Evolutionary conservation across 2,329 filamentous ascomycete genomes (phyloP), one percentile per base, ranked within the genome.

Genomic region (Aspergillus fumigatiaffinis): DNA sequence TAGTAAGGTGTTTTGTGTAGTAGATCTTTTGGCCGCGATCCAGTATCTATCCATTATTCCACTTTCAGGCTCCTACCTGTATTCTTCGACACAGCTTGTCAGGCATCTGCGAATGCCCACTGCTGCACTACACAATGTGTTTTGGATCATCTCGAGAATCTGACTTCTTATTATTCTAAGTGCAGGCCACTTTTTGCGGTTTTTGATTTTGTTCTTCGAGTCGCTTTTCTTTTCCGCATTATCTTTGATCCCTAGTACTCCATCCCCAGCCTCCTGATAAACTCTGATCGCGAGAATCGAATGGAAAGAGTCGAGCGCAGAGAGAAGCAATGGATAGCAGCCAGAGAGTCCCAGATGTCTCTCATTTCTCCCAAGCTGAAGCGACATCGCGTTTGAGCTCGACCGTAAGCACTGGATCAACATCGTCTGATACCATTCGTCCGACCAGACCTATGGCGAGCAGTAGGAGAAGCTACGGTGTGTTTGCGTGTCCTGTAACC

Each of bases 401-500:
- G 17, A 62, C 49, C 44, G 29, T 57, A 26, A 59, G 55, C 21
- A 59, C 53, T 53, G 62, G 62, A 29, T 54, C 60, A 52, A 54
- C 55, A 38, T 57, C 47, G 14, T 35, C 58, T 21, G 65, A 60
- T 46, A 58, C 58, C 21, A 42, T 54, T 53, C 61, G 63, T 51
- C 63, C 57, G 52, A 55, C 59, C 25, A 61, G 56, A 50, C 50
- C 55, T 50, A 44, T 53, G 32, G 58, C 46, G 42, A 61, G 61
- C 49, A 49, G 51, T 26, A 55, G 65, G 55, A 70, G 70, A 63
- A 68, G 56, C 50, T 73, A 73, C 55, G 71, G 71, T 73, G 54
- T 50, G 67, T 47, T 12, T 17, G 5, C 20, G 6, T 47, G 47
- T 32, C 29, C 28, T 29, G 32, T 44, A n/a, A 25, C 23, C 32